Conservation (phyloP, 2,329 filamentous ascomycete species). For the Aureobasidium sp. region DNA sequence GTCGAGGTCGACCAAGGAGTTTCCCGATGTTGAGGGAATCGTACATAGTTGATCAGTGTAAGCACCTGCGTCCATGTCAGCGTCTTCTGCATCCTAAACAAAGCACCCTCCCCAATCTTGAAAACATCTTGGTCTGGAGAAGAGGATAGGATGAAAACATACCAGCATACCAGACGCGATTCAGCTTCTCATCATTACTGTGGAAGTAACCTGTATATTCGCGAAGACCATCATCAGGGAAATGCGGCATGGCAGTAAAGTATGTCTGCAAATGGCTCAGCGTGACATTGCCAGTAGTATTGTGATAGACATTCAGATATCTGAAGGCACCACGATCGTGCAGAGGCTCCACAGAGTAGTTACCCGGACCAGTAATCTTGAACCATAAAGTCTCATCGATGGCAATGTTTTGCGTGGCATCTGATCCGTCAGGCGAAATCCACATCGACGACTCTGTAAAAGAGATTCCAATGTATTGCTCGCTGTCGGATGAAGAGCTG, state of each 20-base stretch:
- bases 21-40: slow-evolving; percentile 23
- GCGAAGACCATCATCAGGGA: slow-evolving; percentile 26
- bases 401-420: slow-evolving; percentile 40
- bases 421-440: slow-evolving; percentile 41
- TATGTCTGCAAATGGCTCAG: slow-evolving; percentile 33
- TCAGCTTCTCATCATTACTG: slow-evolving; percentile 36
- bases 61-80: not conserved
- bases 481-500: slow-evolving; percentile 25
- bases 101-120: too few relatives aligned
- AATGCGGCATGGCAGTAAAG: slow-evolving; percentile 41
- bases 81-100: not conserved
- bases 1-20: slow-evolving; percentile 30
- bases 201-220: slow-evolving; percentile 34
- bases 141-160: slow-evolving; percentile 9
- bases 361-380: slow-evolving; percentile 31
- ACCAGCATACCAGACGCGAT: slow-evolving; percentile 39
- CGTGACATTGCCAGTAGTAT: slow-evolving; percentile 35
- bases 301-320: slow-evolving; percentile 40
- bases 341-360: slow-evolving; percentile 35
- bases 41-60: slow-evolving; percentile 15
- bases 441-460: slow-evolving; percentile 40
- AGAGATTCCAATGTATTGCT: slow-evolving; percentile 37
- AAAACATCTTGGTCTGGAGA: too few relatives aligned
- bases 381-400: slow-evolving; percentile 46
- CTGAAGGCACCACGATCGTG: slow-evolving; percentile 41